Evolutionary conservation across 305 asterid genomes (phyloP).

Genomic region (Stenogyne calaminthoides): DNA sequence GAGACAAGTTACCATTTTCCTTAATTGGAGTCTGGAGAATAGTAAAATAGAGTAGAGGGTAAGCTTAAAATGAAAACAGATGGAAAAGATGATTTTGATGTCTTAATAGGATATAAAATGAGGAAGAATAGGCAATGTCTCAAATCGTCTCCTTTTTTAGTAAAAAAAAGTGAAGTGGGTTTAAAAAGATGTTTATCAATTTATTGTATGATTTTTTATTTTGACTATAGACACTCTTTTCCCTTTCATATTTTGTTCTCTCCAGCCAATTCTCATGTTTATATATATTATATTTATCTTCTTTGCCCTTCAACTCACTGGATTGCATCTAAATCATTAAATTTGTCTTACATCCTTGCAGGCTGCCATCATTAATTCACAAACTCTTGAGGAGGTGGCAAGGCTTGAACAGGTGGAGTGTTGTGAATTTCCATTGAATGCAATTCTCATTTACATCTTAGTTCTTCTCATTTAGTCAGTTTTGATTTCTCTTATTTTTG

Average conservation of each 20-base stretch:
- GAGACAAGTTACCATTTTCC: slow-evolving; percentile 9
- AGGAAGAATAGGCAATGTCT: slow-evolving; percentile 6
- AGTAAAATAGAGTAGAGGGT: not conserved
- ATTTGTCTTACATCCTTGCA: slow-evolving; percentile 41
- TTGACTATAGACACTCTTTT: slow-evolving; percentile 5
- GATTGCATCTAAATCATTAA: slow-evolving; percentile 11
- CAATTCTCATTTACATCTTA: not conserved
- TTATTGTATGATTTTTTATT: not conserved
- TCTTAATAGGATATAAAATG: slow-evolving; percentile 6
- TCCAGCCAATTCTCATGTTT: slow-evolving; percentile 4
- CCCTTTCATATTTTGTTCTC: slow-evolving; percentile 14
- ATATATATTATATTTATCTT: not conserved
- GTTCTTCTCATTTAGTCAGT: slow-evolving; percentile 6
- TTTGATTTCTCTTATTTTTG: not conserved
- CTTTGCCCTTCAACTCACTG: slow-evolving; percentile 14
- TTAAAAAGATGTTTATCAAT: not conserved
- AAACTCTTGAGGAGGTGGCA: slow-evolving; percentile 98
- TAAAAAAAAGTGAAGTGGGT: not conserved
- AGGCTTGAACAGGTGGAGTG: slow-evolving; percentile 91
- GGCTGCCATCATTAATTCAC: slow-evolving; percentile 98
- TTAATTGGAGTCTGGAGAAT: not conserved
- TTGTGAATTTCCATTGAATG: slow-evolving; percentile 9
- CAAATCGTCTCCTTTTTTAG: not conserved
- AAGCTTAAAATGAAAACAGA: slow-evolving; percentile 15
- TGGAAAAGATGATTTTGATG: slow-evolving; percentile 3